Evolutionary conservation across 345 rosid species (phyloP).

Genomic region (Sisymbrium altissimum): DNA sequence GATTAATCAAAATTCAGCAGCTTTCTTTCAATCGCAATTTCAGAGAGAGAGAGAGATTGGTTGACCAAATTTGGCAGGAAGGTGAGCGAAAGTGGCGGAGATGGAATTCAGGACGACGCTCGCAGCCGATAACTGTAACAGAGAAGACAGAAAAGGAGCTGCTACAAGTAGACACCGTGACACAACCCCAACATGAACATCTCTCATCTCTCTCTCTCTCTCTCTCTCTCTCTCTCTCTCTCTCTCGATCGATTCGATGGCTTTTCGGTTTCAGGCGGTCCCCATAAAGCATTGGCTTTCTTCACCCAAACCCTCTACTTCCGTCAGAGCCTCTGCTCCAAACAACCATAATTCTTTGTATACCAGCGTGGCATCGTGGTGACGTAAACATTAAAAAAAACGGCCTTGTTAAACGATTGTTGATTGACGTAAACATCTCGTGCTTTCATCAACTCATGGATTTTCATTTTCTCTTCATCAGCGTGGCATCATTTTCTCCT

Average conservation of each 20-base stretch:
- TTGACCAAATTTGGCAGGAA: constrained; percentile 75
- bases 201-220: constrained; percentile 27
- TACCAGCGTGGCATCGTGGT: too few relatives aligned
- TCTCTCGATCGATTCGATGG: background rate
- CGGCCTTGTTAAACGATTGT: too few relatives aligned
- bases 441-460: too few relatives aligned
- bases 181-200: background rate
- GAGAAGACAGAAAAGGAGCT: constrained; percentile 21
- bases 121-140: constrained; percentile 33
- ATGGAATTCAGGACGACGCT: constrained; percentile 50
- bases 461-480: too few relatives aligned
- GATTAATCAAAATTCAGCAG: background rate
- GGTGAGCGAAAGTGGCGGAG: constrained; percentile 51
- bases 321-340: background rate
- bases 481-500: too few relatives aligned
- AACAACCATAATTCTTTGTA: too few relatives aligned
- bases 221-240: constrained; percentile 27
- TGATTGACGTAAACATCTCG: too few relatives aligned
- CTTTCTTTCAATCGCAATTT: background rate
- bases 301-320: background rate
- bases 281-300: background rate
- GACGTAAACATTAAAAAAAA: too few relatives aligned
- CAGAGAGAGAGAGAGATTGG: background rate
- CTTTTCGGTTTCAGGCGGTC: constrained; percentile 15
- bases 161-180: background rate